These are phyloP conservation scores for Stenocarpella maydis DNA, from an alignment of 2,329 filamentous ascomycete species.

Conservation along the genomic window DNA sequence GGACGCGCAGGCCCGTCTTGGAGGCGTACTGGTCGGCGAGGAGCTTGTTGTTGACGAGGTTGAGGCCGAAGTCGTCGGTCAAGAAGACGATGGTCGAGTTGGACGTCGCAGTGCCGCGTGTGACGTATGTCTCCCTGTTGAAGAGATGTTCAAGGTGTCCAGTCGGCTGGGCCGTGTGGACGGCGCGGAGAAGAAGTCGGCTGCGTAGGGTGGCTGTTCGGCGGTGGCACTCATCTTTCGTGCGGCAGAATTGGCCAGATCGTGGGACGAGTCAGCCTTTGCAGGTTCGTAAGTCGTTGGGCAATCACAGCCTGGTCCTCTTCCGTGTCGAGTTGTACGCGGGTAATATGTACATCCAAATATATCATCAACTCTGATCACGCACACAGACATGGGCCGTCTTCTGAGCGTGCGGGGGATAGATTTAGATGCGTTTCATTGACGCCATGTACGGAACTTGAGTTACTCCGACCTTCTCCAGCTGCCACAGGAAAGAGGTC, in stretches of 20 bases:
- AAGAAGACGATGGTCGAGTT: slow-evolving; percentile 37
- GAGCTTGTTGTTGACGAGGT: slow-evolving; percentile 38
- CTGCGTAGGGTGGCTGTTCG: slow-evolving; percentile 1
- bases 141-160: slow-evolving; percentile 32
- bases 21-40: slow-evolving; percentile 37
- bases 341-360: background rate
- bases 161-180: slow-evolving; percentile 26
- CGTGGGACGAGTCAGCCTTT: slow-evolving; percentile 15
- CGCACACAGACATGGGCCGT: background rate
- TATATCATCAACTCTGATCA: background rate
- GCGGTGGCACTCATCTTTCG: background rate
- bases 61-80: slow-evolving; percentile 37
- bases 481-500: background rate
- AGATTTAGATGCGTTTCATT: slow-evolving; percentile 14
- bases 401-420: slow-evolving; percentile 14
- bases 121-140: slow-evolving; percentile 33
- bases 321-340: background rate
- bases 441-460: slow-evolving; percentile 14
- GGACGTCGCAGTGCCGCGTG: slow-evolving; percentile 18
- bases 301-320: slow-evolving; percentile 11
- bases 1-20: slow-evolving; percentile 39
- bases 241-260: slow-evolving; percentile 6
- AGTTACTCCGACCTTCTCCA: slow-evolving; percentile 9
- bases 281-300: slow-evolving; percentile 6
- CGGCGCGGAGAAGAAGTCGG: slow-evolving; percentile 30